These are phyloP conservation scores for Sophora flavescens DNA, from an alignment of 306 rosid genomes.

Conservation along the genomic window DNA sequence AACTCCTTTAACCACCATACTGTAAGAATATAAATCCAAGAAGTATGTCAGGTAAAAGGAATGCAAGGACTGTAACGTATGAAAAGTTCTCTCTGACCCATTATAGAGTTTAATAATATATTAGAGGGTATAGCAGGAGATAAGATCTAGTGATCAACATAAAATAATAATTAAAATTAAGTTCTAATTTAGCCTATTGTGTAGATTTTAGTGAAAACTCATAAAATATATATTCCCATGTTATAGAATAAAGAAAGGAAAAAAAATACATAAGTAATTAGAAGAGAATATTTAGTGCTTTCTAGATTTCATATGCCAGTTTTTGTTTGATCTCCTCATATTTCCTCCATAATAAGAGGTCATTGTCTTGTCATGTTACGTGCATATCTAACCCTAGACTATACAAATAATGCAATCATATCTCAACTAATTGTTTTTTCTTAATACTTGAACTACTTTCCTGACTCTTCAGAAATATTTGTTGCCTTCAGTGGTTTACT, in stretches of 20 bases:
- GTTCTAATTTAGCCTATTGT: slow-evolving; percentile 15
- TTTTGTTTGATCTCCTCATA: slow-evolving; percentile 16
- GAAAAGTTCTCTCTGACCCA: slow-evolving; percentile 37
- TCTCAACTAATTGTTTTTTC: slow-evolving; percentile 10
- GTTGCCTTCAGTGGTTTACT: slow-evolving; percentile 23
- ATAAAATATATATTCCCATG: slow-evolving; percentile 25
- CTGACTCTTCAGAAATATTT: slow-evolving; percentile 13
- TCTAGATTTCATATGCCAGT: slow-evolving; percentile 21
- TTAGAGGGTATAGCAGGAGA: slow-evolving; percentile 8
- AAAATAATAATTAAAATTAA: slow-evolving; percentile 29
- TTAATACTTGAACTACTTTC: slow-evolving; percentile 22
- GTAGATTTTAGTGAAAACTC: slow-evolving; percentile 15
- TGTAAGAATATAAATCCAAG: slow-evolving; percentile 50
- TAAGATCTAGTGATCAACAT: slow-evolving; percentile 33
- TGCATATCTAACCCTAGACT: slow-evolving; percentile 11
- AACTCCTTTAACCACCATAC: slow-evolving; percentile 91
- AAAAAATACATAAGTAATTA: slow-evolving; percentile 15
- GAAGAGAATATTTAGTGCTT: slow-evolving; percentile 10
- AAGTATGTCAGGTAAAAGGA: slow-evolving; percentile 45
- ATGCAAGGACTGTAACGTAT: slow-evolving; percentile 26
- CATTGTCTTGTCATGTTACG: slow-evolving; percentile 11
- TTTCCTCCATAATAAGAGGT: slow-evolving; percentile 4
- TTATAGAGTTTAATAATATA: slow-evolving; percentile 31
- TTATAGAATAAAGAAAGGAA: slow-evolving; percentile 21
- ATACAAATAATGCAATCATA: slow-evolving; percentile 23